phyloP scores from a whole-genome alignment of 768 basidiomycete species.

The Russula sp. region DNA sequence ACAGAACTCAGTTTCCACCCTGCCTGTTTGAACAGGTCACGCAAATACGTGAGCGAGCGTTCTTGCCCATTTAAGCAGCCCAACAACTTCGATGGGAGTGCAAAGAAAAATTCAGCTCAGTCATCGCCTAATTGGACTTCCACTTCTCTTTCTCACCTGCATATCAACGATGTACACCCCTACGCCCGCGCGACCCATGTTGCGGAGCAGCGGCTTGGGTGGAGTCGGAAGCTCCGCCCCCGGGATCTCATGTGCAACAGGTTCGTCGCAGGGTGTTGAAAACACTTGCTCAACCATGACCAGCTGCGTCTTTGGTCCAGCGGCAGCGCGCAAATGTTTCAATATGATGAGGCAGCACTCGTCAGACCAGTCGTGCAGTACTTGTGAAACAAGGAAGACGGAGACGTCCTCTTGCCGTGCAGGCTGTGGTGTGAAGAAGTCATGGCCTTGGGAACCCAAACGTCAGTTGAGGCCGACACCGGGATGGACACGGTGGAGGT shows the following conservation, averaged over 20 bases:
- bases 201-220: conserved; percentile 33
- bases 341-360: conserved; percentile 34
- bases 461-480: background rate
- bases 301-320: conserved; percentile 32
- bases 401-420: conserved; percentile 33
- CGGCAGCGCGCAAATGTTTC: conserved; percentile 31
- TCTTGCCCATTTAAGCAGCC: background rate
- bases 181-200: conserved; percentile 29
- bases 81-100: background rate
- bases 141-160: conserved; percentile 24
- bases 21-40: conserved; percentile 5
- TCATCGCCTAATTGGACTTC: too few species aligned
- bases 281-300: conserved; percentile 34
- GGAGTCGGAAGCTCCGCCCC: conserved; percentile 24
- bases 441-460: conserved; percentile 26
- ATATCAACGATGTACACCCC: conserved; percentile 29
- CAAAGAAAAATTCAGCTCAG: background rate
- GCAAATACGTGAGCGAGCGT: conserved; percentile 8
- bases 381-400: conserved; percentile 34
- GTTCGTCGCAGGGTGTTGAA: conserved; percentile 32
- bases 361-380: conserved; percentile 40
- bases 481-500: background rate
- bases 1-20: conserved; percentile 6
- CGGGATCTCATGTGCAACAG: conserved; percentile 20
- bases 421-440: conserved; percentile 35